Base-by-base conservation (phyloP, 331 rosid genomes). In the Malus hybrid region DNA sequence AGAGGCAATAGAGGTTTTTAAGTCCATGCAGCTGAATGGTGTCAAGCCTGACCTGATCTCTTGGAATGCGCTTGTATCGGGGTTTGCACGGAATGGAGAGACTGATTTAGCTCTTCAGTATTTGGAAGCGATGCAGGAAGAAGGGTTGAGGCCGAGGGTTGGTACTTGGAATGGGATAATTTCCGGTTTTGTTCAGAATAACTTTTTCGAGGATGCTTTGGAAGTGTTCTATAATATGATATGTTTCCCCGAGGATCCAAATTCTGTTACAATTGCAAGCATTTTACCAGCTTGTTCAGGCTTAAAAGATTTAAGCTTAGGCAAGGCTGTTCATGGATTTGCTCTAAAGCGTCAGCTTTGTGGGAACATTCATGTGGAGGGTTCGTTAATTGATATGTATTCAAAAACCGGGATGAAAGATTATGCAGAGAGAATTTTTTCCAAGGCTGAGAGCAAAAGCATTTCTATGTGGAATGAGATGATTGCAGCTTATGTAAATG, bases 81-180 rank as follows among this genome's bases (percentile, higher is more conserved):
- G 89, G 44, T 78, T 80, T 71, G 89, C 89, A 28, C 79, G 64
- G 59, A 77, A 82, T 72, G 83, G 88, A 32, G 80, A 85, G 80
- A 79, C 70, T 74, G 82, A 39, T 52, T 27, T 85, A 73, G 84
- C 85, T 24, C 79, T 82, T 34, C 75, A 54, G 22, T 66, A 73
- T 78, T 76, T 87, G 84, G 83, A 78, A 48, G 82, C 28, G 22
- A 84, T 84, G 83, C 80, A 87, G 80, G 84, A 72, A 66, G 57
- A 70, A 82, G 87, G 86, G 60, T 6, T 82, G 52, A 69, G 69
- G 66, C 84, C 90, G 5, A 83, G 79, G 66, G 85, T 76, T 69
- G 80, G 76, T 63, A 77, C 85, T 11, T 87, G 88, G 90, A 87
- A 84, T 55, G 86, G 88, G 52, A 62, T 87, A 34, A 84, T 87